Conservation (phyloP, 495 filamentous ascomycete genomes). For the Penicillium maclennaniae region DNA sequence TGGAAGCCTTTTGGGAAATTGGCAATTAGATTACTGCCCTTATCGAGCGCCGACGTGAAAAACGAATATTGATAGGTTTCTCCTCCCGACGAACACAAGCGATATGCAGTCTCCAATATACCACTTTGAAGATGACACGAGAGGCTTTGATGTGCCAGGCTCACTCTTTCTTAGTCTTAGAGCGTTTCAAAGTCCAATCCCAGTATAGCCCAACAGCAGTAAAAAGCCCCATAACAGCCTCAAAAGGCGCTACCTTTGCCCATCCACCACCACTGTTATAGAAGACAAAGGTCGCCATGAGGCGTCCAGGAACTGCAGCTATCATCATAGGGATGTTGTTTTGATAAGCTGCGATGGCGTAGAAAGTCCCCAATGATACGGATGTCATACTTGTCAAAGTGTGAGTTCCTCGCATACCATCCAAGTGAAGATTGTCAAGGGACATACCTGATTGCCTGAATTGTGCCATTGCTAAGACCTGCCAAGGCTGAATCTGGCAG, state of each 20-base stretch:
- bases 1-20: too few species aligned
- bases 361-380: conserved; percentile 18
- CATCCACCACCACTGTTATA: conserved; percentile 14
- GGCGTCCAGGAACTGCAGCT: conserved; percentile 16
- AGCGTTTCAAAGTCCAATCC: conserved; percentile 6
- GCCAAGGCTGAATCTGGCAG: conserved; percentile 12
- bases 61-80: too few species aligned
- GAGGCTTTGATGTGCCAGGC: not conserved
- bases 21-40: too few species aligned
- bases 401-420: not conserved
- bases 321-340: conserved; percentile 27
- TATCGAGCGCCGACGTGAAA: too few species aligned
- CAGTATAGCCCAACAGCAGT: conserved; percentile 19
- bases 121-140: not conserved
- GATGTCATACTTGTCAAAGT: conserved; percentile 15
- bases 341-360: conserved; percentile 22
- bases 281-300: conserved; percentile 21
- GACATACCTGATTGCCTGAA: conserved; percentile 24
- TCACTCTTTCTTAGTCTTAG: not conserved
- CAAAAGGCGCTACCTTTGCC: conserved; percentile 23
- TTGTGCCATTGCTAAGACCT: conserved; percentile 14
- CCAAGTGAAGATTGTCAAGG: too few species aligned
- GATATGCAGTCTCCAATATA: too few species aligned
- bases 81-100: too few species aligned
- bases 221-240: conserved; percentile 19